A percentile compares a stretch with the other conserved stretches of the same genome.
Conservation (phyloP, 2,329 filamentous ascomycete species). For the Plectosphaerella plurivora region DNA sequence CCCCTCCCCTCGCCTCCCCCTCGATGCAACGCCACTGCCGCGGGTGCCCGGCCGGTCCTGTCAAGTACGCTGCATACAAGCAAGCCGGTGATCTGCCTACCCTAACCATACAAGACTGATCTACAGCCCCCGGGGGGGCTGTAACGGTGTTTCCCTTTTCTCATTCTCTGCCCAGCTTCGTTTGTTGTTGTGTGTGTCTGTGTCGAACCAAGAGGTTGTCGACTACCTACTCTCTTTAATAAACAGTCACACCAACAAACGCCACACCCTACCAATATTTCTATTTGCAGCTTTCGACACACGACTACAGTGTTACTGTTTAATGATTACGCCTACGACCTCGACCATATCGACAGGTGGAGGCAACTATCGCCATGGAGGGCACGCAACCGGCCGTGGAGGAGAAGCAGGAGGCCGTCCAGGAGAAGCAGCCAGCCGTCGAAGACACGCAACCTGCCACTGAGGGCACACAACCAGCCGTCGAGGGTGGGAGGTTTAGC, state of each 20-base stretch:
- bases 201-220: background rate
- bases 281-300: background rate
- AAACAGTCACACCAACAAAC: background rate
- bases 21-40: background rate
- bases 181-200: background rate
- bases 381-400: background rate
- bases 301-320: background rate
- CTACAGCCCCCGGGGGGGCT: background rate
- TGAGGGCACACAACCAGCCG: no score
- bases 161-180: background rate
- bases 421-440: no score
- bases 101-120: constrained; percentile 1
- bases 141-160: background rate
- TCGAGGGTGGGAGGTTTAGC: background rate
- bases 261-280: background rate
- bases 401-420: no score
- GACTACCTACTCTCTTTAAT: background rate
- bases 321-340: background rate
- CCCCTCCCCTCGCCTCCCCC: no score
- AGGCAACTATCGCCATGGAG: background rate
- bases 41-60: no score
- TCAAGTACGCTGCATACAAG: background rate
- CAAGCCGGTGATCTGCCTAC: background rate
- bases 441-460: background rate
- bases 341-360: no score